Base-by-base conservation (phyloP, 148 eudicot species). In the Vaccinium darrowii region DNA sequence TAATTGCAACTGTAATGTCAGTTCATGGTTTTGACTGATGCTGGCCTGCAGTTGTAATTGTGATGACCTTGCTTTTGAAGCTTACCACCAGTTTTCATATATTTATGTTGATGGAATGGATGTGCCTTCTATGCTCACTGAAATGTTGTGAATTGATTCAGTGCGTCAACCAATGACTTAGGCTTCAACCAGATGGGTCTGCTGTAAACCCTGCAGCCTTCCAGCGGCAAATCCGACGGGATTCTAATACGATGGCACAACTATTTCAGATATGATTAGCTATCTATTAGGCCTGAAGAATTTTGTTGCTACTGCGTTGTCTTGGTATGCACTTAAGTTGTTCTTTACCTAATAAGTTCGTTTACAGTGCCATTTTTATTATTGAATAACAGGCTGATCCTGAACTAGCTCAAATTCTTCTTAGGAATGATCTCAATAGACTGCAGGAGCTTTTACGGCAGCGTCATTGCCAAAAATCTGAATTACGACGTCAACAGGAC, bases 181-280 rank as follows among this genome's bases (percentile, higher is more conserved):
- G 78, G 91, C 77, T 84, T 97, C 74, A 95, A 92, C 86, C 94
- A 52, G 99, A 97, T 88, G 99, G 99, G n/a, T 97, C 99, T 82
- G 99, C 99, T 47, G 95, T 91, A 47, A 93, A 95, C 78, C 99
- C 99, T 88, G 92, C 93, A 79, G 98, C 98, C 49, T 95, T 97
- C 86, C 98, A 94, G 90, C 96, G 94, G 88, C 98, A 95, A 39
- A 54, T 97, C 77, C 92, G 89, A 49, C 57, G 86, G 76, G 96
- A 97, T 93, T 87, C 99, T 74, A 94, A 93, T 89, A 50, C 89
- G 86, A 94, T 95, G 98, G 88, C 95, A 81, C 99, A 91, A 81
- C 85, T 95, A 36, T 95, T 94, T 89, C 98, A 97, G 99, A 98
- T 94, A 63, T 43, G 53, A 43, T 30, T 21, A 7, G 56, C 52